These are phyloP conservation scores for Eucalyptus camaldulensis DNA, from an alignment of 345 rosid species.

Conservation along the genomic window DNA sequence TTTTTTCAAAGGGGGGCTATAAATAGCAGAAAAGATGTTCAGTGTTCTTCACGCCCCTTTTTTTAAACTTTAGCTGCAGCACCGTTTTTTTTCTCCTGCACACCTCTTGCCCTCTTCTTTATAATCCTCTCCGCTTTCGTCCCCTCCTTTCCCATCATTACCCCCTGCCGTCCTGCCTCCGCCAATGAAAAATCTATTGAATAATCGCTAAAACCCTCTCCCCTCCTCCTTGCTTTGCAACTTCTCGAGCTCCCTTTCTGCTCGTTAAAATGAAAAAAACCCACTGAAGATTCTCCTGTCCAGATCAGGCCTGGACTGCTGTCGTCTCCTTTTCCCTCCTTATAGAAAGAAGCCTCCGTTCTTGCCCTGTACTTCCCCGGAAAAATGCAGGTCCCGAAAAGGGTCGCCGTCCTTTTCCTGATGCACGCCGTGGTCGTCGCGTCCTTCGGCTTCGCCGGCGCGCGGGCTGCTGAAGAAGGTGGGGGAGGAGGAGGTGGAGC, in stretches of 20 bases:
- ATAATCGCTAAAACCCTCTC: background rate
- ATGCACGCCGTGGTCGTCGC: background rate
- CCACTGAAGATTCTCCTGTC: conserved; percentile 16
- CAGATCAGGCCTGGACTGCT: conserved; percentile 6
- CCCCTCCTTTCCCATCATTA: conserved; percentile 32
- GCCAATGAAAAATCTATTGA: conserved; percentile 22
- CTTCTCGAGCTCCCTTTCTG: background rate
- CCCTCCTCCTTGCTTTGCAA: background rate
- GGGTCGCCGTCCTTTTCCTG: conserved; percentile 44
- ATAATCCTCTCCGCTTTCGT: background rate
- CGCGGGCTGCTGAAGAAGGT: background rate
- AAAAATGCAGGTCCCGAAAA: conserved; percentile 47
- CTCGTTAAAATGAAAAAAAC: background rate
- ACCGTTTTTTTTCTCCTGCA: background rate
- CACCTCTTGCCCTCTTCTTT: background rate
- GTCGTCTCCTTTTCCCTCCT: background rate
- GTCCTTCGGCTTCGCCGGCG: background rate
- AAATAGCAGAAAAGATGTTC: background rate
- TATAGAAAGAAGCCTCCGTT: background rate
- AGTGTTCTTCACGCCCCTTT: background rate
- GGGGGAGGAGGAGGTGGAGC: background rate
- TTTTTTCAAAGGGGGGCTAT: background rate
- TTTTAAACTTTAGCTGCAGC: background rate
- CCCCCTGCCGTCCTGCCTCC: conserved; percentile 65
- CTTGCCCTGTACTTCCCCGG: conserved; percentile 5